Percentiles rank a stretch among this genome's conserved stretches.
These are phyloP conservation scores for Fusarium pseudoanthophilum DNA, from an alignment of 2,329 filamentous ascomycete species.

Conservation along the genomic window DNA sequence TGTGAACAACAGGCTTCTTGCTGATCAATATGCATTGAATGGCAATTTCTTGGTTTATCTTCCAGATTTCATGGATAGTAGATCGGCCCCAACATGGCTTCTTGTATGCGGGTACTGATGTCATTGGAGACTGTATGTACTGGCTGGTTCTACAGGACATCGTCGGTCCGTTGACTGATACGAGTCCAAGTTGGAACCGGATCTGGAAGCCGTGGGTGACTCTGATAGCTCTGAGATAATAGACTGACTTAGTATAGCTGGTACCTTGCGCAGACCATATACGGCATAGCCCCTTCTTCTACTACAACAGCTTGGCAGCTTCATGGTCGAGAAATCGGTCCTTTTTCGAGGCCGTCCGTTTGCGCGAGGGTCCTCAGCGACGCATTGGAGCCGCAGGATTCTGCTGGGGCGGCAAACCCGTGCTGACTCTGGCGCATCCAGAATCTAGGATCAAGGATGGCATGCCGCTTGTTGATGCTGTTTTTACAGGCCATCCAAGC, in stretches of 20 bases:
- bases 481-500: background rate
- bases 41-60: background rate
- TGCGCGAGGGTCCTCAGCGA: background rate
- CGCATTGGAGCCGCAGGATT: background rate
- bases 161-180: background rate
- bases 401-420: background rate
- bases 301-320: fast-evolving
- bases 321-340: background rate
- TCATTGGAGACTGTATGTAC: fast-evolving
- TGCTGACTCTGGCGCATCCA: background rate
- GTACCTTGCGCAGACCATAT: background rate
- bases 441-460: background rate
- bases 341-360: background rate
- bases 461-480: background rate
- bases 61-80: background rate
- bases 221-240: background rate
- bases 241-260: fast-evolving
- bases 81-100: fast-evolving
- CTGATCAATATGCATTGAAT: background rate
- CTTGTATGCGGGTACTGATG: fast-evolving
- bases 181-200: background rate
- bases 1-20: background rate
- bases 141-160: background rate
- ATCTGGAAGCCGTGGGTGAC: background rate
- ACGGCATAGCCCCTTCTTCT: background rate